These are phyloP conservation scores for Taphrina deformans DNA, from an alignment of 1,139 yeast genomes.

Conservation along the genomic window DNA sequence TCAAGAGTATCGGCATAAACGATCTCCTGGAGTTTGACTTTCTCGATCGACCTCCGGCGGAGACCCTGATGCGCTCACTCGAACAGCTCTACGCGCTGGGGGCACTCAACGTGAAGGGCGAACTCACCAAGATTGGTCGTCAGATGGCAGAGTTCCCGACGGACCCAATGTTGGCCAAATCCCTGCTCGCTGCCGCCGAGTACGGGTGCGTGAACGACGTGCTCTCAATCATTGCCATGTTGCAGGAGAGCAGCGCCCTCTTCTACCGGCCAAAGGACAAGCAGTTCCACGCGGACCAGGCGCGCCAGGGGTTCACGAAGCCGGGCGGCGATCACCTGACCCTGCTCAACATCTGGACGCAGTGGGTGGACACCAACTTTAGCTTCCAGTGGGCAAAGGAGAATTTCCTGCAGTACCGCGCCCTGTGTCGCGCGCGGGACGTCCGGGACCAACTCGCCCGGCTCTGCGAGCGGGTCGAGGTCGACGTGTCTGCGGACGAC, in stretches of 20 bases:
- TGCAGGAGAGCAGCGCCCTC: slow-evolving; percentile 74
- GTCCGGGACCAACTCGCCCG: slow-evolving; percentile 69
- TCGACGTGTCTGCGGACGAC: slow-evolving; percentile 42
- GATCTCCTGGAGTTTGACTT: slow-evolving; percentile 83
- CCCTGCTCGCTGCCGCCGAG: slow-evolving; percentile 62
- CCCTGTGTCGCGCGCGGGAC: slow-evolving; percentile 67
- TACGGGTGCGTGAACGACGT: slow-evolving; percentile 65
- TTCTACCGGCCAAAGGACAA: slow-evolving; percentile 75
- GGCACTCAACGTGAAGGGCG: slow-evolving; percentile 78
- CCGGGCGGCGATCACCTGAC: slow-evolving; percentile 78
- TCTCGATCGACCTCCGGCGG: slow-evolving; percentile 79
- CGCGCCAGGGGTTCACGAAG: slow-evolving; percentile 56
- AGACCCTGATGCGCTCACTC: slow-evolving; percentile 70
- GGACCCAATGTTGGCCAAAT: slow-evolving; percentile 83
- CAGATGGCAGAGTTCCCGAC: slow-evolving; percentile 91
- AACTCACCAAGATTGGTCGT: slow-evolving; percentile 73
- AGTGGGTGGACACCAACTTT: slow-evolving; percentile 70
- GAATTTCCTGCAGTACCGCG: slow-evolving; percentile 72
- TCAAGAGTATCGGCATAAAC: slow-evolving; percentile 84
- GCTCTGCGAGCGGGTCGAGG: slow-evolving; percentile 63
- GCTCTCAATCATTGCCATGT: slow-evolving; percentile 71
- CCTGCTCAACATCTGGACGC: slow-evolving; percentile 68
- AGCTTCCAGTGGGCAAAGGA: slow-evolving; percentile 87
- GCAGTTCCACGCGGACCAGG: slow-evolving; percentile 63
- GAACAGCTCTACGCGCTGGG: slow-evolving; percentile 82